A percentile compares a stretch with the other conserved stretches of the same genome.
phyloP scores from a whole-genome alignment of 2,329 filamentous ascomycete genomes.

The Aureobasidium sp. region DNA sequence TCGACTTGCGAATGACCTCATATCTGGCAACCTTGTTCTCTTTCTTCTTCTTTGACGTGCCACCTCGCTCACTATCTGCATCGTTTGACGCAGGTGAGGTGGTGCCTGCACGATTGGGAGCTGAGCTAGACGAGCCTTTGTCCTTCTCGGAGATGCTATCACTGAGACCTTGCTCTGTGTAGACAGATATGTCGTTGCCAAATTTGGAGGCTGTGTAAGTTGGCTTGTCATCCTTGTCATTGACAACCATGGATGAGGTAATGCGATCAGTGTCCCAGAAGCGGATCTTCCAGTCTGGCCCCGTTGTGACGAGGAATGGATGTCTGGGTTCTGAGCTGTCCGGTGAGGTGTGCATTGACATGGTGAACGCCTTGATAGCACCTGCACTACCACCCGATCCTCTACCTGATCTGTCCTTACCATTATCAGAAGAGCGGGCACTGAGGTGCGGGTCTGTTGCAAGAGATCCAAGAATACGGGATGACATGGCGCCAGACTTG shows the following conservation, averaged over 20 bases:
- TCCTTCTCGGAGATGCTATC: constrained; percentile 1
- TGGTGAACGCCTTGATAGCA: constrained; percentile 66
- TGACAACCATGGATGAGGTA: constrained; percentile 72
- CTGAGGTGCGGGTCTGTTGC: constrained; percentile 8
- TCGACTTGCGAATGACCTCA: constrained; percentile 78
- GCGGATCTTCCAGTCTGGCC: constrained; percentile 80
- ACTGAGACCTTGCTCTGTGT: constrained; percentile 22
- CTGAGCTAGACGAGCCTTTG: not conserved
- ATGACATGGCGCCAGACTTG: constrained; percentile 75
- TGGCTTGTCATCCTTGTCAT: constrained; percentile 64
- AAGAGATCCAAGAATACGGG: constrained; percentile 69
- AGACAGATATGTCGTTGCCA: constrained; percentile 33
- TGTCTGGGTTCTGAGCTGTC: constrained; percentile 64
- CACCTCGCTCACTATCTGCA: constrained; percentile 21
- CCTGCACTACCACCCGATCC: constrained; percentile 33
- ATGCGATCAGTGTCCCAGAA: constrained; percentile 84
- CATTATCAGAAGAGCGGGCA: not conserved
- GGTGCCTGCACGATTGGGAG: not conserved
- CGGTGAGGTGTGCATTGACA: constrained; percentile 62
- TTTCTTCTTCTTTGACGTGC: constrained; percentile 30
- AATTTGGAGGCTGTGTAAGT: constrained; percentile 50
- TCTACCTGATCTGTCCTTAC: constrained; percentile 33
- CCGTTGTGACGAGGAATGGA: constrained; percentile 78
- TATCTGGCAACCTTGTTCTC: constrained; percentile 56
- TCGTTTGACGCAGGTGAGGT: not conserved